Conservation (phyloP, 179 eudicot species). For the Sideroxylon spinosum region DNA sequence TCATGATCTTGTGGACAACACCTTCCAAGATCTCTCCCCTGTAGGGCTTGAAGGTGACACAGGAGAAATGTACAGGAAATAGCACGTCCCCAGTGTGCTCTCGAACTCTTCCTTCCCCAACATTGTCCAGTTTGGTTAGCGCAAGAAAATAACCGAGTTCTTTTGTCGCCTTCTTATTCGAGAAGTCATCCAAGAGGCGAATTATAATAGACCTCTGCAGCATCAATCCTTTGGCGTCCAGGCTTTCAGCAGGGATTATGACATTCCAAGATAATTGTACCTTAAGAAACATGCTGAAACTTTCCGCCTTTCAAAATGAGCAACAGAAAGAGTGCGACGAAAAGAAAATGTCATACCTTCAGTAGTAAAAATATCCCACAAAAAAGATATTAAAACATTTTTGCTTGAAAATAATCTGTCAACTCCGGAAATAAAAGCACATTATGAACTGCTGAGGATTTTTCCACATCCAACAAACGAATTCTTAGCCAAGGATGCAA, state of each 20-base stretch:
- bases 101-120: slow-evolving; percentile 67
- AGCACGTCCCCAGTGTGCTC: slow-evolving; percentile 64
- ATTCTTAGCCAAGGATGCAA: neutral
- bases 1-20: slow-evolving; percentile 54
- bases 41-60: slow-evolving; percentile 50
- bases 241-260: slow-evolving; percentile 41
- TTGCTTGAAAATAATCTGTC: neutral
- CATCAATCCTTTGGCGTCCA: slow-evolving; percentile 52
- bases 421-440: neutral
- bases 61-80: slow-evolving; percentile 58
- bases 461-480: neutral
- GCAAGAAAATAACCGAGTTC: slow-evolving; percentile 64
- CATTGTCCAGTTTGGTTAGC: slow-evolving; percentile 43
- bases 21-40: slow-evolving; percentile 61
- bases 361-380: neutral
- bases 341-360: neutral
- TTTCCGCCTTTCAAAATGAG: neutral
- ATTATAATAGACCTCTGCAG: slow-evolving; percentile 51
- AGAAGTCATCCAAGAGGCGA: slow-evolving; percentile 55
- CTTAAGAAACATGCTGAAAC: slow-evolving; percentile 24
- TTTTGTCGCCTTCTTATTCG: slow-evolving; percentile 54
- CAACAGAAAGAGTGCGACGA: neutral
- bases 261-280: slow-evolving; percentile 57
- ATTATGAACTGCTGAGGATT: neutral
- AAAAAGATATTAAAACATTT: neutral